Base-by-base conservation (phyloP, 306 rosid species). In the Vachellia pachyceras region DNA sequence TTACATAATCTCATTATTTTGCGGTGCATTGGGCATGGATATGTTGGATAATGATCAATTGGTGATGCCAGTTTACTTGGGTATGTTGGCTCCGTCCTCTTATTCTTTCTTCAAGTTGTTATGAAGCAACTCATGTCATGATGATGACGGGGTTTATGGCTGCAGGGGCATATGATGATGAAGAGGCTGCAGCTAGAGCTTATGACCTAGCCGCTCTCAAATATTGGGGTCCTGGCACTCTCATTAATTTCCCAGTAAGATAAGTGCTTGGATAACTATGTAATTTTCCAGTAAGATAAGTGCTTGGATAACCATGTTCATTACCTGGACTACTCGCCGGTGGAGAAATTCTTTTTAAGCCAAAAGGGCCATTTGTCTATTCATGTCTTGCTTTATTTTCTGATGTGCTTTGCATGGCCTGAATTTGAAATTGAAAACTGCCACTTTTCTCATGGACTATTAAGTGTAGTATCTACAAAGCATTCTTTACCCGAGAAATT, bases 171-270 rank as follows among this genome's bases (percentile, higher is more conserved):
- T 96, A 96, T 85, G 99, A 96, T 83, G 99, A 96, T 17, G 99
- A 96, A 84, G 99, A 96, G 85, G 98, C 99, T 47, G 99, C 99
- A 37, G 99, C 99, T 68, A 88, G 99, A 89, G 99, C 99, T 35
- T 96, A 96, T 78, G 99, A 96, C 80, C 96, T 96, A 80, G 99
- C 99, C 75, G 99, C 99, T 85, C 85, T 96, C 69, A 96, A 96
- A 85, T 96, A 96, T 67, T 96, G 99, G 99, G 99, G 99, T 60
- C 97, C 99, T 15, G 99, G 99, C 70, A 93, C 98, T 75, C 98
- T 93, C 64, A 96, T 96, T 79, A 96, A 96, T 79, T 96, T 96
- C 52, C 98, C 99, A 2, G 99, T 96, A 85, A 90, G 98, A 84
- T 64, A 80, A 68, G 46, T 70, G 61, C 29, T 29, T 80, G 41